Conservation (phyloP, 1,284 basidiomycete species). For the Ceraceosorus guamensis region DNA sequence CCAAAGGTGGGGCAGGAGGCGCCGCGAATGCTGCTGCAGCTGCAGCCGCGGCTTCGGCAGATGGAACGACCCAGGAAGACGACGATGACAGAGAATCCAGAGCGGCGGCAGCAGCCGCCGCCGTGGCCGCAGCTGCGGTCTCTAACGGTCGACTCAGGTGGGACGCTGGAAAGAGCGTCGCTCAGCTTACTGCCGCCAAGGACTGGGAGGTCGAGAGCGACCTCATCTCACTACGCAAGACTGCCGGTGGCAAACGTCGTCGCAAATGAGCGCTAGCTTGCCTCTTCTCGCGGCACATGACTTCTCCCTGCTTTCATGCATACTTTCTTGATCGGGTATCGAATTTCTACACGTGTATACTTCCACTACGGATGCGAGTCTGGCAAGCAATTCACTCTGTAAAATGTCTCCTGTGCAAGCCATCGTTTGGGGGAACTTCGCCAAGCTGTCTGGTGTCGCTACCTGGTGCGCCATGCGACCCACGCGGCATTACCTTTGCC, state of each 20-base stretch:
- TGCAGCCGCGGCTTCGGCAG: slow-evolving; percentile 20
- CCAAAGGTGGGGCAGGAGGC: slow-evolving; percentile 24
- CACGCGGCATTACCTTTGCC: slow-evolving; percentile 6
- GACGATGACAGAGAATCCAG: slow-evolving; percentile 27
- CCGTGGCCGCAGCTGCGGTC: slow-evolving; percentile 23
- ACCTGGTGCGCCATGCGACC: slow-evolving; percentile 6
- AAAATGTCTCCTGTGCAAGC: too few species aligned
- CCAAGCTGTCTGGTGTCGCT: too few species aligned
- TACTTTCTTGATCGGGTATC: too few species aligned
- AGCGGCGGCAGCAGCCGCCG: slow-evolving; percentile 20
- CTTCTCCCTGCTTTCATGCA: too few species aligned
- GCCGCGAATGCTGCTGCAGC: slow-evolving; percentile 14
- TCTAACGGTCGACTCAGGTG: slow-evolving; percentile 36
- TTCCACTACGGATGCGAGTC: too few species aligned
- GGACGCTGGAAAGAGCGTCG: slow-evolving; percentile 43
- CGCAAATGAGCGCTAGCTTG: too few species aligned
- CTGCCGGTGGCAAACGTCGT: slow-evolving; percentile 34
- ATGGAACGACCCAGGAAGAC: slow-evolving; percentile 9
- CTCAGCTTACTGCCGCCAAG: slow-evolving; percentile 42
- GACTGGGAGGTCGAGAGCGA: slow-evolving; percentile 47
- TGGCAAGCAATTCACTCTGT: too few species aligned
- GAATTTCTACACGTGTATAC: too few species aligned
- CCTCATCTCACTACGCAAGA: slow-evolving; percentile 45
- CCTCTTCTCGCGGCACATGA: too few species aligned
- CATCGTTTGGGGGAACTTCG: too few species aligned